Base-by-base conservation (phyloP, 208 protist genomes). In the Trypanosoma rangeli region DNA sequence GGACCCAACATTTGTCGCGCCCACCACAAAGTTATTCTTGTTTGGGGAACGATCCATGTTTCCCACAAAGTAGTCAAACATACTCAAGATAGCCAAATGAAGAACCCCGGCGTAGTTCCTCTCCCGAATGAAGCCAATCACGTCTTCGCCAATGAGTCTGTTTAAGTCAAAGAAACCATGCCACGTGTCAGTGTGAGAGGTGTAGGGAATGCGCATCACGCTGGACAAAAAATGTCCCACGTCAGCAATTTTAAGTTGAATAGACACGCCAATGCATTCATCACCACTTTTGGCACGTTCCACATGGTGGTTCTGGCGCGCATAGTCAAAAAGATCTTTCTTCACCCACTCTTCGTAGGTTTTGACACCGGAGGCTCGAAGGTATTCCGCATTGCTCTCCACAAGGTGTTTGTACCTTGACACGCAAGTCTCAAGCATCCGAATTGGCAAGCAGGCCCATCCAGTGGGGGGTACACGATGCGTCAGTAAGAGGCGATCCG, bases 21-120 rank as follows among this genome's bases (percentile, higher is more conserved):
- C 78, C 42, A 80, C 78, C 5, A 83, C 74, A 64, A 78, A 80
- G 50, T 83, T 83, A 65, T 83, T 83, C 35, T 83, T 83, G 42
- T 80, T 75, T 44, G 78, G 78, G 20, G 78, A 80, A n/a, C 78
- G 73, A 53, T 83, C 78, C 66, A 39, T 49, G 63, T 83, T 83
- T 13, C 74, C 73, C 26, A 80, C 35, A 31, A 83, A 29, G 54
- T 75, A 83, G 58, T 83, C 78, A 70, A 79, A 76, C 68, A 75
- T 78, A 46, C 28, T 70, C 15, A 83, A 26, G n/a, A 70, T 64
- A 31, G 67, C 61, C 22, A 83, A 61, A 33, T 83, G 78, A 69
- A 77, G 61, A 20, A 80, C 44, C 26, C 64, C 70, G 16, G 53
- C 29, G 18, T 49, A 52, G 26, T 22, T 26, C 1, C 2, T 18